Evolutionary conservation across 495 filamentous ascomycete species (phyloP), one percentile per base, ranked within the genome.

Genomic region (Aspergillus sclerotioniger): DNA sequence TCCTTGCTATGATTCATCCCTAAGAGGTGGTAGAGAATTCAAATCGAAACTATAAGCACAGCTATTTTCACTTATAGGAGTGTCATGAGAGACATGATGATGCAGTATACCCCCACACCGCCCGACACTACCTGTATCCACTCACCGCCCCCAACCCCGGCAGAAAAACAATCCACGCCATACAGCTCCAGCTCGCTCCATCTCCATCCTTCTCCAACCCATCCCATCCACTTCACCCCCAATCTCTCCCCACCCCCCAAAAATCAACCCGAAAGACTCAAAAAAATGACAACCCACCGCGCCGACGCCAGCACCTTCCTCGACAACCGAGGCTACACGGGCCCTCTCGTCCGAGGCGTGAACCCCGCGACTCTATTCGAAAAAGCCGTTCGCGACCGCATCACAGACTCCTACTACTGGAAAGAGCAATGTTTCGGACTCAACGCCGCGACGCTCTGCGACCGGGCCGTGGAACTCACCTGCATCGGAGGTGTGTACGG

Each of bases 341-440:
- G 88, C 51, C 71, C 79, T 15, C 77, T 87, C 9, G 79, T 90
- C 53, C 87, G 86, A 71, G 90, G 91, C 39, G 84, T 92, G 62
- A 96, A 96, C 75, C 92, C 92, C 0, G 87, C 89, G 7, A 89
- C 88, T 7, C 90, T 97, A 37, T 86, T 97, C 78, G 92, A 97
- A 65, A 94, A 92, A 69, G 86, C 90, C 13, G 90, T 96, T 56
- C 88, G 91, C 57, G 93, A 98, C 70, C 91, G 94, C 66, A 97
- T 98, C 71, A 85, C 90, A 55, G 90, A 96, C 59, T 88, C 84
- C 61, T 94, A 95, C 76, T 98, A 96, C 78, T 98, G 90, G 89
- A 96, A 97, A 73, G 95, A 98, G 71, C 92, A 96, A 71, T 95
- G 92, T 69, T 98, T 97, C 76, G 94, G 88, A 20, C 77, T 98